These are phyloP conservation scores for Epichloe uncinata DNA, from an alignment of 2,329 filamentous ascomycete genomes.

Conservation along the genomic window DNA sequence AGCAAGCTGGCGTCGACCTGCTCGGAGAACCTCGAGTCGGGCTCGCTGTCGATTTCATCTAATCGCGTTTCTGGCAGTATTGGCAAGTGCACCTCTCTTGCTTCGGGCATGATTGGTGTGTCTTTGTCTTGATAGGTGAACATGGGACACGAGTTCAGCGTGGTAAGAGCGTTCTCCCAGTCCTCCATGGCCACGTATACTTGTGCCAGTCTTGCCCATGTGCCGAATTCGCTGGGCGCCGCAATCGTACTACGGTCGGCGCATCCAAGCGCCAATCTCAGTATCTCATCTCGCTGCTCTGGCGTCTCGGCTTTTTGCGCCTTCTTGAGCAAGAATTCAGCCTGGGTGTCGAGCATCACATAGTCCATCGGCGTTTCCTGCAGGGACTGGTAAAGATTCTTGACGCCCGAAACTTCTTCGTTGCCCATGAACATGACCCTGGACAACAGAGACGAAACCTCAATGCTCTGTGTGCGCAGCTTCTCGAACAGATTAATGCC, in stretches of 20 bases:
- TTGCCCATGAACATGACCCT: conserved; percentile 89
- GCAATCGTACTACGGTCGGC: conserved; percentile 91
- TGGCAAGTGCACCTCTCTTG: conserved; percentile 74
- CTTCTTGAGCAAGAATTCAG: conserved; percentile 81
- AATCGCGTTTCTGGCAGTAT: conserved; percentile 79
- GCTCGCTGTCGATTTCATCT: conserved; percentile 92
- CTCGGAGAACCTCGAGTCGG: conserved; percentile 67
- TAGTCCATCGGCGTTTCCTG: conserved; percentile 96
- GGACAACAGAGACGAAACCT: conserved; percentile 84
- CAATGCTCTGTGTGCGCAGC: conserved; percentile 74
- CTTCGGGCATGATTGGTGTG: conserved; percentile 85
- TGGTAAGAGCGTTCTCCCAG: conserved; percentile 91
- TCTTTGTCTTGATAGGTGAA: conserved; percentile 99
- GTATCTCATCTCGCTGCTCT: conserved; percentile 49
- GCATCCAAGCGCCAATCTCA: conserved; percentile 79
- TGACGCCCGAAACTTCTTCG: conserved; percentile 91
- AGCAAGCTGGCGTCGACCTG: conserved; percentile 77
- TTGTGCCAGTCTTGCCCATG: conserved; percentile 87
- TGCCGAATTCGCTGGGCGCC: conserved; percentile 91
- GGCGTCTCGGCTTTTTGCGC: conserved; percentile 42
- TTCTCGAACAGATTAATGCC: conserved; percentile 98
- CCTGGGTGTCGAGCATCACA: conserved; percentile 87
- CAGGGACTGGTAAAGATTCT: conserved; percentile 74
- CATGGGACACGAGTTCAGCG: conserved; percentile 97
- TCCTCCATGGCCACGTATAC: conserved; percentile 90